These are phyloP conservation scores for Entomortierella lignicola DNA, from an alignment of 192 early-diverging fungal species.

Conservation along the genomic window DNA sequence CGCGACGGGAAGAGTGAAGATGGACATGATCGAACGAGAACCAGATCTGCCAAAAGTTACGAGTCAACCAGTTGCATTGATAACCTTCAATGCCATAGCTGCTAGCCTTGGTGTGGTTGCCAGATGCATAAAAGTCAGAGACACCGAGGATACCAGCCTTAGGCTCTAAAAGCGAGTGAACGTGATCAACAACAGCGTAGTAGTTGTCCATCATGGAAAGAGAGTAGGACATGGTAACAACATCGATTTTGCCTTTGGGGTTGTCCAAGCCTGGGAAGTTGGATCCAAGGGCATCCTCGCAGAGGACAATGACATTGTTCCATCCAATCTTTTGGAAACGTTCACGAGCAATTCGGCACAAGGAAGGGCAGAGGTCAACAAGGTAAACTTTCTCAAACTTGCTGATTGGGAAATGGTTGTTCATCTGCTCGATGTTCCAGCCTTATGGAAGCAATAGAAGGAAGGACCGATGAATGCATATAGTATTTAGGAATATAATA, in stretches of 20 bases:
- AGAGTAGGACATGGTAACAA: slow-evolving; percentile 91
- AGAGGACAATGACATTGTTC: slow-evolving; percentile 83
- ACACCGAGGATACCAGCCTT: slow-evolving; percentile 79
- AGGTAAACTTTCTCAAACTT: slow-evolving; percentile 84
- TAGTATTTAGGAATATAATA: no score
- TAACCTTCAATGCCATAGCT: slow-evolving; percentile 68
- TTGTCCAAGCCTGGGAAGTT: slow-evolving; percentile 68
- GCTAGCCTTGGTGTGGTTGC: slow-evolving; percentile 50
- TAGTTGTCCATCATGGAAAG: slow-evolving; percentile 88
- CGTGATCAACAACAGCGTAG: slow-evolving; percentile 75
- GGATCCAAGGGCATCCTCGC: slow-evolving; percentile 81
- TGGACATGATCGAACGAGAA: slow-evolving; percentile 89
- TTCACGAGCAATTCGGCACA: slow-evolving; percentile 81
- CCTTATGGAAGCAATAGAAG: slow-evolving; percentile 32
- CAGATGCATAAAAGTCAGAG: slow-evolving; percentile 84
- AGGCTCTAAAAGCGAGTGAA: slow-evolving; percentile 68
- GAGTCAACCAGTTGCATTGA: slow-evolving; percentile 80
- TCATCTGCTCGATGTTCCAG: slow-evolving; percentile 84
- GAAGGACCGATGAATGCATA: not conserved
- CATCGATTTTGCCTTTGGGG: slow-evolving; percentile 70
- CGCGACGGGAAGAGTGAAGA: slow-evolving; percentile 79
- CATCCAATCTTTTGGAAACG: slow-evolving; percentile 82
- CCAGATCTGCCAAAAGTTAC: slow-evolving; percentile 91
- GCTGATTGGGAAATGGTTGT: slow-evolving; percentile 74
- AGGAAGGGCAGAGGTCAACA: slow-evolving; percentile 84